Percentiles rank a stretch among this genome's conserved stretches.
Conservation (phyloP, 192 early-diverging fungal species). For the Mortierella antarctica region DNA sequence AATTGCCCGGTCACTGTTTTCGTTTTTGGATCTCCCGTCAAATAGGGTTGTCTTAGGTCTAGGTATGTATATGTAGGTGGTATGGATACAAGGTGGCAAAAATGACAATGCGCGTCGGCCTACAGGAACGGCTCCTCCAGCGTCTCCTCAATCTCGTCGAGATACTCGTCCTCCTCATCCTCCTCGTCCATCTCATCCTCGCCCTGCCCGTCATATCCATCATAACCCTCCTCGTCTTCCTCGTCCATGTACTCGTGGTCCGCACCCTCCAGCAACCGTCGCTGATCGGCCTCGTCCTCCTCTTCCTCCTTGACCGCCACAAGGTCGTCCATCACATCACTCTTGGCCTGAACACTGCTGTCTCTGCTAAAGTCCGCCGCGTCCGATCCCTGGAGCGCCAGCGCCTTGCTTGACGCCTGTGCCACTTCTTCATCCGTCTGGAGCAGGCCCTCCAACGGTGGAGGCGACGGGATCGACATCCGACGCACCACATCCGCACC, state of each 20-base stretch:
- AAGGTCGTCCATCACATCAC: slow-evolving; percentile 18
- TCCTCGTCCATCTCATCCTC: slow-evolving; percentile 40
- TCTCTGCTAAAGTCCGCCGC: slow-evolving; percentile 5
- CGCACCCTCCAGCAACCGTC: not conserved
- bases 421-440: slow-evolving; percentile 25
- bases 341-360: slow-evolving; percentile 25
- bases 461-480: slow-evolving; percentile 13
- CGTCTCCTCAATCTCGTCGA: slow-evolving; percentile 40
- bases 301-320: slow-evolving; percentile 30
- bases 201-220: slow-evolving; percentile 54
- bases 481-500: slow-evolving; percentile 16
- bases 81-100: not conserved
- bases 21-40: too few species aligned
- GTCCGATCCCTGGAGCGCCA: not conserved
- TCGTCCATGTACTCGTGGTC: not conserved
- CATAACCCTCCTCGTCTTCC: slow-evolving; percentile 21
- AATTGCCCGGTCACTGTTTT: slow-evolving; percentile 30
- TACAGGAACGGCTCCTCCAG: slow-evolving; percentile 42
- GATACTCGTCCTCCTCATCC: slow-evolving; percentile 41
- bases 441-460: slow-evolving; percentile 4
- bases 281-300: slow-evolving; percentile 36
- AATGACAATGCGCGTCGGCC: too few species aligned
- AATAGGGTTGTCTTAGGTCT: too few species aligned
- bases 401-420: slow-evolving; percentile 4
- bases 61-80: too few species aligned